These are phyloP conservation scores for Pythium rishiriense DNA, from an alignment of 352 stramenopile genomes.

Conservation along the genomic window DNA sequence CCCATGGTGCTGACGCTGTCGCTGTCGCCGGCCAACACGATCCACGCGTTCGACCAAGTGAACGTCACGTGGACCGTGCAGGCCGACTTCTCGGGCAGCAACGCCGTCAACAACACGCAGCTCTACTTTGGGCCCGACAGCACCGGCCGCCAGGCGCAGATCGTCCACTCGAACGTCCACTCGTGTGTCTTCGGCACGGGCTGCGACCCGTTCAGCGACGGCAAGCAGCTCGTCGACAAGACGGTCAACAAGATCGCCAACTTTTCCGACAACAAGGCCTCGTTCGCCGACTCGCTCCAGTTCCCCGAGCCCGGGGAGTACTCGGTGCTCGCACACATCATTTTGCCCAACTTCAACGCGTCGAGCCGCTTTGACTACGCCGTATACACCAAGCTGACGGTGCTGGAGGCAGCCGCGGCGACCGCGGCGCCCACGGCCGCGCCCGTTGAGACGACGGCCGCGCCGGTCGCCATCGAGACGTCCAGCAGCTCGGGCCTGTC, in stretches of 20 bases:
- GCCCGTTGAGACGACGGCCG: background rate
- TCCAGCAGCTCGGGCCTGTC: constrained; percentile 38
- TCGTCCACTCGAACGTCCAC: constrained; percentile 36
- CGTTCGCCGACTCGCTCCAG: constrained; percentile 26
- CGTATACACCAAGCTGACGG: constrained; percentile 27
- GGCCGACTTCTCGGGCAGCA: constrained; percentile 21
- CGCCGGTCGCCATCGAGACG: constrained; percentile 7
- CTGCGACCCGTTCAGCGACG: constrained; percentile 34
- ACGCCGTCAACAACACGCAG: constrained; percentile 26
- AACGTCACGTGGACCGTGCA: constrained; percentile 30
- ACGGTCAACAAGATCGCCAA: constrained; percentile 33
- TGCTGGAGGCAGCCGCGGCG: constrained; percentile 2
- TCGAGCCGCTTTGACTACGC: constrained; percentile 31
- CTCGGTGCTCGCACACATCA: constrained; percentile 37
- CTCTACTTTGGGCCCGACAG: constrained; percentile 26
- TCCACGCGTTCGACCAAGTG: constrained; percentile 24
- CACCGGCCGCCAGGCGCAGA: constrained; percentile 25
- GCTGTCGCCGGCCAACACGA: constrained; percentile 9
- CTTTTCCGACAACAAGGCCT: constrained; percentile 27
- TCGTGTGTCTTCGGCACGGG: constrained; percentile 33
- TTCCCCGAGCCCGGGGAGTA: constrained; percentile 28
- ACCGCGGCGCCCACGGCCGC: constrained; percentile 9
- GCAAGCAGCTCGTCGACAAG: constrained; percentile 33
- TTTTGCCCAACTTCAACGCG: constrained; percentile 26
- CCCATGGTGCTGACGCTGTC: constrained; percentile 26